Evolutionary conservation across 106 monocot genomes (phyloP).

Genomic region (Ottelia alismoides): DNA sequence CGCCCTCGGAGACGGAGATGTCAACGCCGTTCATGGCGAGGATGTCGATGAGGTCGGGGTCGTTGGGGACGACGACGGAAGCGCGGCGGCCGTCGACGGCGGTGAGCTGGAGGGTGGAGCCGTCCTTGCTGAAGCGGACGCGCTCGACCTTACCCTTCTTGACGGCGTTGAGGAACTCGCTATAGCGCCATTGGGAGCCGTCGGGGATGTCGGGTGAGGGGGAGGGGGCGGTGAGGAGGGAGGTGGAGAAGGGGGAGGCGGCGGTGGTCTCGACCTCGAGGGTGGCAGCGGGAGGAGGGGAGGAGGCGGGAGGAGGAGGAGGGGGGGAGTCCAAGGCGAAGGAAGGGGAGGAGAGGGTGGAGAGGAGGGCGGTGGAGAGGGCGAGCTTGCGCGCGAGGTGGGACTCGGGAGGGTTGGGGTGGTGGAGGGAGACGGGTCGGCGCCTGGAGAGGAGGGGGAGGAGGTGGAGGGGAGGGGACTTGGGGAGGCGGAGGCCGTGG

Average conservation of each 20-base stretch:
- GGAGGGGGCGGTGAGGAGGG: too few species aligned
- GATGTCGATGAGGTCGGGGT: too few species aligned
- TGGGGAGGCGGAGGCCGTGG: slow-evolving; percentile 1
- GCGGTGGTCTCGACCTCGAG: slow-evolving; percentile 22
- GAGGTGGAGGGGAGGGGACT: too few species aligned
- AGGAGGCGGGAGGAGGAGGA: too few species aligned
- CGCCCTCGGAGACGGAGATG: slow-evolving; percentile 83
- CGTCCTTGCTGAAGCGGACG: slow-evolving; percentile 66
- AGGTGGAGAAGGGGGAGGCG: slow-evolving; percentile 31
- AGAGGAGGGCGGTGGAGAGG: slow-evolving; percentile 22
- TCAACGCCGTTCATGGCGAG: slow-evolving; percentile 89
- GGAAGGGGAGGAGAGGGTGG: slow-evolving; percentile 12
- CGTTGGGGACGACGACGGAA: slow-evolving; percentile 71
- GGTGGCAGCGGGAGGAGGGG: slow-evolving; percentile 1
- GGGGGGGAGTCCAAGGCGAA: slow-evolving; percentile 18
- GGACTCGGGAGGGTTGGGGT: slow-evolving; percentile 9
- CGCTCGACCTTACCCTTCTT: too few species aligned
- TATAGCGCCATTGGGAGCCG: slow-evolving; percentile 76
- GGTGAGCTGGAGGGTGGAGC: too few species aligned
- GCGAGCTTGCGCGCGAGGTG: slow-evolving; percentile 17
- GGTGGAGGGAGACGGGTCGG: slow-evolving; percentile 4
- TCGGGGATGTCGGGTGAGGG: slow-evolving; percentile 58
- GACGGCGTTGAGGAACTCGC: slow-evolving; percentile 87
- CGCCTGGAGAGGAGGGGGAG: not conserved
- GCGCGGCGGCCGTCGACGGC: slow-evolving; percentile 79